phyloP scores from a whole-genome alignment of 2,329 filamentous ascomycete species.

The Hymenoscyphus linearis region DNA sequence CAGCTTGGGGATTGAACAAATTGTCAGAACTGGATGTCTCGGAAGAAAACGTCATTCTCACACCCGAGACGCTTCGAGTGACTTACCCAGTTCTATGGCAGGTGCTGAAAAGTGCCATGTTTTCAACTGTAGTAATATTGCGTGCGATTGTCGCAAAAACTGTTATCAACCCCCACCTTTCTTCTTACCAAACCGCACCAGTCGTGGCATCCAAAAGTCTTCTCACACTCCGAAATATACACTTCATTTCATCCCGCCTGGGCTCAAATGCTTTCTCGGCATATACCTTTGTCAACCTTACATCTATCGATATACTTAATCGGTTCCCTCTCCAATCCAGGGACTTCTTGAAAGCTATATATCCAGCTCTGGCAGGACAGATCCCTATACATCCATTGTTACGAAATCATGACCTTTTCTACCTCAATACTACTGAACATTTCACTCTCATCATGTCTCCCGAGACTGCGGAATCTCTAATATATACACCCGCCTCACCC shows the following conservation, averaged over 20 bases:
- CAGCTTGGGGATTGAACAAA: conserved; percentile 65
- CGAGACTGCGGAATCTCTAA: conserved; percentile 51
- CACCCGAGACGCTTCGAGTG: conserved; percentile 49
- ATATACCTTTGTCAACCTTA: conserved; percentile 63
- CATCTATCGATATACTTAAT: conserved; percentile 63
- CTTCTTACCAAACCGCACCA: conserved; percentile 45
- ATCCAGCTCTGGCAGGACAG: conserved; percentile 37
- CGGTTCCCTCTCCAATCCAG: conserved; percentile 55
- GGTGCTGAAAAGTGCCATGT: conserved; percentile 58
- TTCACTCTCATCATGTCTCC: conserved; percentile 56
- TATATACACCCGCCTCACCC: conserved; percentile 56
- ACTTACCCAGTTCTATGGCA: conserved; percentile 62
- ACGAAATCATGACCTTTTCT: conserved; percentile 64
- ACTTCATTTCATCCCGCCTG: conserved; percentile 63
- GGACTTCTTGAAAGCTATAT: conserved; percentile 45
- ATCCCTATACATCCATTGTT: conserved; percentile 61
- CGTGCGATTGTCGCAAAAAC: conserved; percentile 53
- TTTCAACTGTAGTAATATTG: conserved; percentile 58
- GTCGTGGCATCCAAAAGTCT: conserved; percentile 56
- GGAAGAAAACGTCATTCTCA: conserved; percentile 54
- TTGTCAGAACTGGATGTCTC: conserved; percentile 59
- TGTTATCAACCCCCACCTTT: conserved; percentile 50
- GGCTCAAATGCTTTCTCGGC: conserved; percentile 62
- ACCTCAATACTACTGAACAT: conserved; percentile 66
- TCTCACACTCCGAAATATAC: conserved; percentile 58